Percentiles rank a stretch among this genome's conserved stretches.
These are phyloP conservation scores for Naganishia randhawae DNA, from an alignment of 768 basidiomycete species.

Conservation along the genomic window DNA sequence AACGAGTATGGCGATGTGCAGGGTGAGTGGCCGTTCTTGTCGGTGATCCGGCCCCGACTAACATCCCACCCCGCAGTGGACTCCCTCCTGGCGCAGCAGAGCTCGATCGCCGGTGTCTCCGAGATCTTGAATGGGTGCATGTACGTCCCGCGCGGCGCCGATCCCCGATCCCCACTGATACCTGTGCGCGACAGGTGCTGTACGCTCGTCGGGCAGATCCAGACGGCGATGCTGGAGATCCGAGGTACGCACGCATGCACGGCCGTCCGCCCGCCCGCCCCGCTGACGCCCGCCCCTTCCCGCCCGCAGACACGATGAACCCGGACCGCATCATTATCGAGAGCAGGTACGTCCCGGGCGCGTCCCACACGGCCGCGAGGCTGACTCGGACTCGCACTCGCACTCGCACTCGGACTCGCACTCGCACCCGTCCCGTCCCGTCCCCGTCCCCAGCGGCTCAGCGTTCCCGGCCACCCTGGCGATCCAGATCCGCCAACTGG, in stretches of 20 bases:
- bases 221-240: conserved; percentile 82
- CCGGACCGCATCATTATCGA: conserved; percentile 94
- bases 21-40: conserved; percentile 56
- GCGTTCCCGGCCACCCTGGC: conserved; percentile 94
- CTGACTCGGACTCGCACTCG: not conserved
- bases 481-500: conserved; percentile 87
- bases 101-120: conserved; percentile 73
- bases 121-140: conserved; percentile 97
- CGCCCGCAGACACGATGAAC: conserved; percentile 59
- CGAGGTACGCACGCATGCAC: conserved; percentile 56
- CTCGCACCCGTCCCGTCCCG: not conserved
- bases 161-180: not conserved
- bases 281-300: not conserved
- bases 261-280: not conserved
- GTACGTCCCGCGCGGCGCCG: conserved; percentile 53
- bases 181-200: conserved; percentile 31
- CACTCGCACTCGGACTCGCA: not conserved
- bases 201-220: conserved; percentile 80
- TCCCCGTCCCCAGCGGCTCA: conserved; percentile 62
- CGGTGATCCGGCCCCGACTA: no score
- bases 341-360: conserved; percentile 71
- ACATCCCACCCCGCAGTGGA: conserved; percentile 74
- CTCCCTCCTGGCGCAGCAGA: conserved; percentile 81
- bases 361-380: not conserved
- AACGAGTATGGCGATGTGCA: conserved; percentile 95